Base-by-base conservation (phyloP, 441 rosid genomes). In the Populus hybrid region DNA sequence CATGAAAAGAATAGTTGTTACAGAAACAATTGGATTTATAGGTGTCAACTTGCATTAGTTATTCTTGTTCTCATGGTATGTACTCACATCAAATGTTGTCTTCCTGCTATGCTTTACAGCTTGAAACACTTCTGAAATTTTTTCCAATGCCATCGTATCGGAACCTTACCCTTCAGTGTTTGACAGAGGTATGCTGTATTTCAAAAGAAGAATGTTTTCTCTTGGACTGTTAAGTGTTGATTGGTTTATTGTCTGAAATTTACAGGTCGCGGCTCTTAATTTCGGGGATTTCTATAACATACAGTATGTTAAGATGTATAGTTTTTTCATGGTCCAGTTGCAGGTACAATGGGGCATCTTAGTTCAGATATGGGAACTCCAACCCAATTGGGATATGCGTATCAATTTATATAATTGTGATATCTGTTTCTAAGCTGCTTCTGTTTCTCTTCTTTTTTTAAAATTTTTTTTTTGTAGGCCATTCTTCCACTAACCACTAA, bases 151-250 rank as follows among this genome's bases (percentile, higher is more conserved):
- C 93, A 76, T 85, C 93, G n/a, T 95, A 92, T 84, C 89, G 97
- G 84, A 97, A 95, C 84, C 98, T 97, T 42, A 93, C 99, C 8
- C 92, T 97, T 28, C 99, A 97, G 79, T 97, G 99, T 84, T 85
- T 97, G 81, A 97, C 99, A 10, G 99, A 95, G 99, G 99, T 97
- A 87, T 32, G 2, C 77, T 63, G 16, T 63, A 9, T 67, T 46
- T 57, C 63, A 74, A 40, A 35, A 28, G 59, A 5, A 21, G 21
- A n/a, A 24, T 72, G 35, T 73, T 42, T 36, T 74, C 46, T 76
- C 57, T 68, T 70, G 34, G 57, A 42, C n/a, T 71, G 50, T 61
- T 40, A 32, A 64, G 2, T 67, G 42, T 63, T 81, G 40, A 74
- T 40, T 72, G 9, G 76, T 12, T 72, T 69, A 11, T 81, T 24